Evolutionary conservation across 148 eudicot genomes (phyloP), one percentile per base, ranked within the genome.

Genomic region (Cornus controversa): DNA sequence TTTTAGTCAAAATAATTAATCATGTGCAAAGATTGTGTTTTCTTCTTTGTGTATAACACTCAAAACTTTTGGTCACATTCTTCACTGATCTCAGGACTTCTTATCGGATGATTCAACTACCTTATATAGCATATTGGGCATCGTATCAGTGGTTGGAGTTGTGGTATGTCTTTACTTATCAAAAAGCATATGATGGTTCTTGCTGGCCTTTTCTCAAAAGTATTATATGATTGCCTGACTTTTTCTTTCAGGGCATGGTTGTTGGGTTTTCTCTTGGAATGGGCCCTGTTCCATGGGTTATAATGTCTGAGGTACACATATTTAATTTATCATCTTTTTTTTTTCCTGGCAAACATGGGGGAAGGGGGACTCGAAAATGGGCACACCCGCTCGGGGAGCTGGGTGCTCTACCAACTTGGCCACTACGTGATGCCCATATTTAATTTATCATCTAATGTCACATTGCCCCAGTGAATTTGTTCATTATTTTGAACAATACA

Each of bases 271-370:
- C 98, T 22, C 85, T 94, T 80, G 98, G 98, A 83, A 83, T 94
- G 82, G 98, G 98, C 62, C 93, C 98, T 45, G 91, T 92, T 78
- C 98, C 98, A 57, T 94, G 98, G 98, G 53, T 92, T 81, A 94
- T 94, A 68, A 94, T 94, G 98, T 94, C 98, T 31, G 98, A 94
- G 98, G 98, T 94, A 88, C 80, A 29, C 16, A 47, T 53, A 65
- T 16, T 67, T 5, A 24, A 29, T 58, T 28, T 47, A 29, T 25
- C 22, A 11, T 72, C n/a, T 66, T n/a, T n/a, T n/a, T n/a, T n/a
- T n/a, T n/a, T n/a, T n/a, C n/a, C n/a, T n/a, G n/a, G n/a, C n/a
- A n/a, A n/a, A n/a, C n/a, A n/a, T n/a, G n/a, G n/a, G n/a, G n/a
- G n/a, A n/a, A n/a, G n/a, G n/a, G n/a, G n/a, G n/a, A n/a, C n/a